Evolutionary conservation across 768 basidiomycete genomes (phyloP), one percentile per base, ranked within the genome.

Genomic region (Suillus luteus): DNA sequence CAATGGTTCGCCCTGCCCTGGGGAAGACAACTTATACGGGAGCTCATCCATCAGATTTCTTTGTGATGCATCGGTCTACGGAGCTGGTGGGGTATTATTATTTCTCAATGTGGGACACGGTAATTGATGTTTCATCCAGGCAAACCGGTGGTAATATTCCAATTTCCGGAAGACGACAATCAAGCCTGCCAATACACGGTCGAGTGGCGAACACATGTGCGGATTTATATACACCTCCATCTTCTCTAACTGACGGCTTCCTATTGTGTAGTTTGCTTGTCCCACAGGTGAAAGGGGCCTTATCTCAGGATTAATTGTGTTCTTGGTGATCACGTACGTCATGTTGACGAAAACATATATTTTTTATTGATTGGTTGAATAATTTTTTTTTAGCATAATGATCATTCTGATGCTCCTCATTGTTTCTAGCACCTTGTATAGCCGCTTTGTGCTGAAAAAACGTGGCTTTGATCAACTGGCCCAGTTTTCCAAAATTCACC

Each of bases 161-260:
- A 90, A 57, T 83, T 93, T 27, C 85, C 86, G 9, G 78, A 78
- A 10, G 83, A 85, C 17, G 86, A 89, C 40, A 83, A 88, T 10
- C 71, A 71, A 33, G 86, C 85, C n/a, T 96, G 94, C 73, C 83
- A 86, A 14, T 95, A 88, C 72, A 84, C 90, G 63, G 76, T 96
- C 44, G 92, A 95, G 77, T 96, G 94, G 94, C 80, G 83, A 62
- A 94, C 91, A 5, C 86, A 86, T 68, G 93, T 94, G 67, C 69
- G 85, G 74, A 7, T 35, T 27, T 33, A n/a, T 37, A 10, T 38
- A 5, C 64, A 35, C 31, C 2, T 11, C 35, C 2, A 9, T 14
- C 11, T 31, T 54, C 6, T 37, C 19, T 38, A 9, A 1, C 37
- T 55, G 8, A 73, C 24, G 33, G 19, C 0, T 31, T 19, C 24